These are phyloP conservation scores for Coemansia sp. DNA, from an alignment of 192 early-diverging fungal species.

Conservation along the genomic window DNA sequence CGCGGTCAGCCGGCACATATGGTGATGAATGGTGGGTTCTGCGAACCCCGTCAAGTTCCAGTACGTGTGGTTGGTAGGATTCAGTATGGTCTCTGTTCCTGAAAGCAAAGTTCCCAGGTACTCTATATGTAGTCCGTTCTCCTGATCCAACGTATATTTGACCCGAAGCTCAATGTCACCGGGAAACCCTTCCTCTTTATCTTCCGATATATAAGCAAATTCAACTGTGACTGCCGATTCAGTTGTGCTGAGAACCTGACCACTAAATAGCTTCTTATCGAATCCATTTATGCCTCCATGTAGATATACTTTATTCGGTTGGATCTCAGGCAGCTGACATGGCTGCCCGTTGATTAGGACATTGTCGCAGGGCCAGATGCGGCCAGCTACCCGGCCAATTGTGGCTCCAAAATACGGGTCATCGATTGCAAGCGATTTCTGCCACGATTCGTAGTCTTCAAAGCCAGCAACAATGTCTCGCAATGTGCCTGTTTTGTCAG, in stretches of 20 bases:
- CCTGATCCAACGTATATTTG: slow-evolving; percentile 60
- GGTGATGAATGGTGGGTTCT: slow-evolving; percentile 52
- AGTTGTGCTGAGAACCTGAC: slow-evolving; percentile 31
- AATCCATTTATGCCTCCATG: slow-evolving; percentile 79
- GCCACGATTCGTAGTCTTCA: slow-evolving; percentile 56
- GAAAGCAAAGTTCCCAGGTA: slow-evolving; percentile 50
- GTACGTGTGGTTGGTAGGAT: slow-evolving; percentile 85
- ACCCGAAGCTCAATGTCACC: slow-evolving; percentile 60
- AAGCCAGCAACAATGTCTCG: slow-evolving; percentile 79
- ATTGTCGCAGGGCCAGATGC: slow-evolving; percentile 43
- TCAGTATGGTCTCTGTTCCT: slow-evolving; percentile 60
- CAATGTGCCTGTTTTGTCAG: slow-evolving; percentile 50
- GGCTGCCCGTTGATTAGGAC: slow-evolving; percentile 62
- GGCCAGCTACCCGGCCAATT: slow-evolving; percentile 73
- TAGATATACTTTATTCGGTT: slow-evolving; percentile 70
- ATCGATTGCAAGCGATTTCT: slow-evolving; percentile 44
- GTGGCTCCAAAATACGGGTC: slow-evolving; percentile 79
- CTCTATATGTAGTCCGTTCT: slow-evolving; percentile 54
- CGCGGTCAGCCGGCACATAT: slow-evolving; percentile 55
- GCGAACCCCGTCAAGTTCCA: slow-evolving; percentile 80
- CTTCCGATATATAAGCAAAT: slow-evolving; percentile 60
- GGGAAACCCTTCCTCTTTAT: slow-evolving; percentile 81
- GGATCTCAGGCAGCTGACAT: slow-evolving; percentile 63
- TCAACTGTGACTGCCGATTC: slow-evolving; percentile 53
- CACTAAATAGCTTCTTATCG: slow-evolving; percentile 66